Evolutionary conservation across 2,329 filamentous ascomycete species (phyloP).

Genomic region (Colletotrichum sp.): DNA sequence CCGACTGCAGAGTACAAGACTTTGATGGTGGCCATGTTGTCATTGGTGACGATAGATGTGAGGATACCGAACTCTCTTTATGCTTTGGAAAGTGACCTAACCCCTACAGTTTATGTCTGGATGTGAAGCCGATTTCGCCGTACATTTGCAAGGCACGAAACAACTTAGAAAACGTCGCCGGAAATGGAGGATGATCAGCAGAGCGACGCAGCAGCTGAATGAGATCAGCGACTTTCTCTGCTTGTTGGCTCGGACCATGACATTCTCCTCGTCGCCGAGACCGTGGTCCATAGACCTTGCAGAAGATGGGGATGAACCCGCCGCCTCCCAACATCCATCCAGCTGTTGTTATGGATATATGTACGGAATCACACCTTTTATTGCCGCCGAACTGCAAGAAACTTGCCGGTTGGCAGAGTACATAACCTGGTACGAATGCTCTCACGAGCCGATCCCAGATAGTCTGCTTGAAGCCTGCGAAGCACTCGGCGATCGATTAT

Average conservation of each 20-base stretch:
- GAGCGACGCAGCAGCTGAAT: neutral
- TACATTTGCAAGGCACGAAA: neutral
- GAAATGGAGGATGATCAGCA: neutral
- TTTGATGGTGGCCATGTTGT: slow-evolving; percentile 1
- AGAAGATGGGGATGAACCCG: neutral
- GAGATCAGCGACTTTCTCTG: slow-evolving; percentile 1
- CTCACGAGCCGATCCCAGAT: neutral
- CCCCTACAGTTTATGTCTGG: neutral
- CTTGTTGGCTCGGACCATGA: neutral
- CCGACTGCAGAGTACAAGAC: neutral
- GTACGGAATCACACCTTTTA: neutral
- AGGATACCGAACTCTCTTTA: neutral
- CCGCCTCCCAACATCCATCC: neutral
- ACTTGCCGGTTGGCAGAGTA: neutral
- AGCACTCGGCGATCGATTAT: neutral
- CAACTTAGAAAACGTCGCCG: neutral
- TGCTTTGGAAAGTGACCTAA: neutral
- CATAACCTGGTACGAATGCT: neutral
- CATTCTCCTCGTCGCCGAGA: neutral
- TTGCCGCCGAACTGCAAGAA: neutral
- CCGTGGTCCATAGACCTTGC: neutral
- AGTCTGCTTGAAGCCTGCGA: neutral
- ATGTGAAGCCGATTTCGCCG: neutral
- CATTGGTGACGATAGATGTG: neutral
- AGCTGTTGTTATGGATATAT: neutral